A percentile compares a stretch with the other conserved stretches of the same genome.
These are phyloP conservation scores for Pichia exigua DNA, from an alignment of 805 yeast genomes.

Conservation along the genomic window DNA sequence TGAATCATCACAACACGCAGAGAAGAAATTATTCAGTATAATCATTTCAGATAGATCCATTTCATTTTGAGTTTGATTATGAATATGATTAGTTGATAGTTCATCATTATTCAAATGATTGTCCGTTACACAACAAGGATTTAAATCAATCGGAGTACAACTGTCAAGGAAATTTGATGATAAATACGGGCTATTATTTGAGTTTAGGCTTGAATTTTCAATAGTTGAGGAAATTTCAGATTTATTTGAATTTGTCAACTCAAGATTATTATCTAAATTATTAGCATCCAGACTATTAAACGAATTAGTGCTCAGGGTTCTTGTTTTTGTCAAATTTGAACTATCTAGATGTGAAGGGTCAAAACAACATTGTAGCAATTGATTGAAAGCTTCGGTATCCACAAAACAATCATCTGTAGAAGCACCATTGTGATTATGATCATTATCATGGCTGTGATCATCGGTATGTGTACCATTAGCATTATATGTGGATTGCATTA, in stretches of 20 bases:
- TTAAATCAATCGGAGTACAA: slow-evolving; percentile 5
- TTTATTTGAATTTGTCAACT: neutral
- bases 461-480: neutral
- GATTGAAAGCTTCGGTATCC: slow-evolving; percentile 8
- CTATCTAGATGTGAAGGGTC: slow-evolving; percentile 10
- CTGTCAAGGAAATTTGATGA: neutral
- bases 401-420: slow-evolving; percentile 4
- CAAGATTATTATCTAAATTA: neutral
- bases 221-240: neutral
- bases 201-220: slow-evolving; percentile 6
- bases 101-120: neutral
- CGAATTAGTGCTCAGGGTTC: neutral
- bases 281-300: neutral
- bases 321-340: neutral
- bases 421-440: neutral
- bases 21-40: slow-evolving; percentile 3
- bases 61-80: neutral
- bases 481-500: neutral
- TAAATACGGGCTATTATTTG: slow-evolving; percentile 3
- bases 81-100: neutral
- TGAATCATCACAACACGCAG: slow-evolving; percentile 8
- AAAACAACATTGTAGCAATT: slow-evolving; percentile 13
- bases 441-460: neutral
- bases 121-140: slow-evolving; percentile 4
- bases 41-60: slow-evolving; percentile 9